Conservation (phyloP, 1,284 basidiomycete species). For the Apiotrichum siamense region DNA sequence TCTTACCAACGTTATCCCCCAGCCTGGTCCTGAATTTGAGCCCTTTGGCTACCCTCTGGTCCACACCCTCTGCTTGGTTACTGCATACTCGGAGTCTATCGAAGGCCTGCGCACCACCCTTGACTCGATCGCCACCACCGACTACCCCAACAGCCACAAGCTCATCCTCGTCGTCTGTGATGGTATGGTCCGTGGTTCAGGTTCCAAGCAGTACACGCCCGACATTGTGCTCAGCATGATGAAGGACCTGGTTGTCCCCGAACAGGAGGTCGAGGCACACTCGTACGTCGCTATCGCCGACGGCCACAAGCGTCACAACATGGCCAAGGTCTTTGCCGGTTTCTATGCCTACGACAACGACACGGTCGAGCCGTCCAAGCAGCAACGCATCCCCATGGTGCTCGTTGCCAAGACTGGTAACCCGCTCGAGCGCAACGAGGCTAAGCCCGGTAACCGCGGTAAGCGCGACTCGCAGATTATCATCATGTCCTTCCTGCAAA, state of each 20-base stretch:
- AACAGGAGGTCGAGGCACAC: constrained; percentile 83
- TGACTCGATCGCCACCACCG: constrained; percentile 94
- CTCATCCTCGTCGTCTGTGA: constrained; percentile 93
- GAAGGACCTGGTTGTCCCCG: constrained; percentile 84
- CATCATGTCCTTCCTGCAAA: constrained; percentile 95
- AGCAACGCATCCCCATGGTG: constrained; percentile 92
- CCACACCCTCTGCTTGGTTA: constrained; percentile 93
- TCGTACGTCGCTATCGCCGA: constrained; percentile 98
- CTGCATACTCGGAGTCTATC: constrained; percentile 95
- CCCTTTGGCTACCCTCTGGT: constrained; percentile 94
- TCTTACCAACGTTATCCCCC: constrained; percentile 74
- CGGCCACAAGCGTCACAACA: constrained; percentile 97
- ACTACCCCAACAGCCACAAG: constrained; percentile 98
- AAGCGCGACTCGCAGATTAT: constrained; percentile 98
- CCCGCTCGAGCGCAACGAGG: constrained; percentile 74
- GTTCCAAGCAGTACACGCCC: constrained; percentile 79
- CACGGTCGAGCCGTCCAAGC: constrained; percentile 86
- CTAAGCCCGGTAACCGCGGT: constrained; percentile 96
- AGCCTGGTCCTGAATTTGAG: constrained; percentile 84
- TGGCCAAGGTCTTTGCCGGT: constrained; percentile 97
- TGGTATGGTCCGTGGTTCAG: constrained; percentile 91
- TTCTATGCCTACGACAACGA: constrained; percentile 94
- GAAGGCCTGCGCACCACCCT: constrained; percentile 95
- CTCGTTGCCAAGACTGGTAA: constrained; percentile 93
- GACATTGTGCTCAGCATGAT: constrained; percentile 96